Evolutionary conservation across 257 asterid genomes (phyloP), one percentile per base, ranked within the genome.

Genomic region (Hygrophila difformis): DNA sequence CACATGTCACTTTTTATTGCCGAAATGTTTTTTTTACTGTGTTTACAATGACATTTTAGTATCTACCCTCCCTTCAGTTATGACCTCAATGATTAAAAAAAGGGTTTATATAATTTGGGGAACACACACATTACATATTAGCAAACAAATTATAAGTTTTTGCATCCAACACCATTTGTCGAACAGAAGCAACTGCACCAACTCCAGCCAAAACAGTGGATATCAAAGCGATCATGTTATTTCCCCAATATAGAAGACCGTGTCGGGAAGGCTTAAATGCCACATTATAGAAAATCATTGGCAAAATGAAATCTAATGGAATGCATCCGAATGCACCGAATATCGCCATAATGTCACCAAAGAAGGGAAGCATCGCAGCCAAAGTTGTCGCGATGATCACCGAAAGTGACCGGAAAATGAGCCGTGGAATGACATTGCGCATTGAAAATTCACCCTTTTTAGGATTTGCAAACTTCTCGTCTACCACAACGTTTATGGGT

Each of bases 331-430:
- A 66, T 10, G 93, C 85, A 19, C 93, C 89, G 24, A 70, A 64
- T 49, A 82, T 50, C 1, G 93, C 89, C 83, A 78, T 70, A 26
- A 82, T 78, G 53, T 78, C 93, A 8, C 89, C 93, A 9, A 82
- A 82, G 75, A 82, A 78, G 0, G 93, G 93, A 3, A 82, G 56
- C 93, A 82, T 82, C 2, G 93, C 89, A 0, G 83, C 93, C 66
- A 82, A 31, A 0, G 71, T 68, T 1, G 89, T 64, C 14, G 86
- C 83, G 4, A 58, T 2, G 21, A 41, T 53, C 47, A 82, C 78
- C 1, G 83, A 51, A 6, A 76, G 6, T 0, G 93, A 78, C 17
- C 93, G 59, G 35, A 71, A 63, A 1, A 73, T 44, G 37, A 78
- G 47, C 8, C 86, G 74, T 0, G 86, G 81, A 1, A 73, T 21